phyloP scores from a whole-genome alignment of 352 stramenopile species.

The Bremia lactucae region DNA sequence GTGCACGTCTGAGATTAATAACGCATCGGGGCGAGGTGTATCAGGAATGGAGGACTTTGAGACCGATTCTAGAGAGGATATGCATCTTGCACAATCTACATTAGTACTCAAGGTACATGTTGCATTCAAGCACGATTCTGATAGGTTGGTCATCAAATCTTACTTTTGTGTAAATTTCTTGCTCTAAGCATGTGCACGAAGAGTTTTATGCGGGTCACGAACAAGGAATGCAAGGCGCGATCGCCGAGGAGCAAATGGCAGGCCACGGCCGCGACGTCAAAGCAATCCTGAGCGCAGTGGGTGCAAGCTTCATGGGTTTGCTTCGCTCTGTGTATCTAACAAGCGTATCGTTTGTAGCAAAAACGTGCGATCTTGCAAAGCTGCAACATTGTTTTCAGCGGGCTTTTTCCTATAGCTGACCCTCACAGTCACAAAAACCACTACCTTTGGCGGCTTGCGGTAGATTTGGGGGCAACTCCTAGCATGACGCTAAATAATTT shows the following conservation, averaged over 20 bases:
- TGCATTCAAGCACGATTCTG: not conserved
- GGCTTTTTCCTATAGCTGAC: constrained; percentile 57
- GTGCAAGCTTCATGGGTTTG: constrained; percentile 3
- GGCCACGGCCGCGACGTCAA: constrained; percentile 63
- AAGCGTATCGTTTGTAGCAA: constrained; percentile 46
- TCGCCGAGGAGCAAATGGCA: constrained; percentile 58
- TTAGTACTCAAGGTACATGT: constrained; percentile 42
- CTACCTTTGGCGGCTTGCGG: constrained; percentile 64
- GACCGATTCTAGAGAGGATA: constrained; percentile 21
- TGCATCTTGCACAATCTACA: constrained; percentile 41
- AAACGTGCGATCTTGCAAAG: constrained; percentile 52
- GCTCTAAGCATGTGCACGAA: constrained; percentile 39
- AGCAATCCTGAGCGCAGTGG: constrained; percentile 45
- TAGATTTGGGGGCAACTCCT: constrained; percentile 54
- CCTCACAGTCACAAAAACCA: constrained; percentile 48
- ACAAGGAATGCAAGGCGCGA: constrained; percentile 31
- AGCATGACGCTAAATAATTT: constrained; percentile 69
- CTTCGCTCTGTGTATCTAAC: no score
- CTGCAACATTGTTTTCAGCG: constrained; percentile 73
- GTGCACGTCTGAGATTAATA: constrained; percentile 75
- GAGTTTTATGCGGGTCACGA: constrained; percentile 49
- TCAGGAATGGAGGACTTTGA: constrained; percentile 32
- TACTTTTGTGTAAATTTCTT: not conserved
- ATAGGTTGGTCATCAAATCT: no score
- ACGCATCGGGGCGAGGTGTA: constrained; percentile 46